Conservation (phyloP, 768 basidiomycete genomes). For the Trametes punicea region DNA sequence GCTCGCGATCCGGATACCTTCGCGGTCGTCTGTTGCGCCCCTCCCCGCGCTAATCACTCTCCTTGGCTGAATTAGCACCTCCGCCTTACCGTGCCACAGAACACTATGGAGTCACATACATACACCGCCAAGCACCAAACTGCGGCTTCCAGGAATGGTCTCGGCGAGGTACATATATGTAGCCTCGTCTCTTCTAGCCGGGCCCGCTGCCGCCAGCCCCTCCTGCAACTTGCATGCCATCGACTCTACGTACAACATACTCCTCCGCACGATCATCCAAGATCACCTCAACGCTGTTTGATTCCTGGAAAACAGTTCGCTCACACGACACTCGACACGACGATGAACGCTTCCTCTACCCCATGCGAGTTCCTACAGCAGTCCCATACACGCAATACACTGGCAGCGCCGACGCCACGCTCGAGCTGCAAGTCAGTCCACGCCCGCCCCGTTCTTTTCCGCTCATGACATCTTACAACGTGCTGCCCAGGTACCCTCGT, state of each 20-base stretch:
- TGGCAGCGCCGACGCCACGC: not conserved
- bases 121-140: not conserved
- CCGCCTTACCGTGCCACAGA: not conserved
- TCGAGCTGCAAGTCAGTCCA: not conserved
- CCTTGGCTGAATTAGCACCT: not conserved
- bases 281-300: not conserved
- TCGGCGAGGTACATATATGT: not conserved
- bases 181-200: not conserved
- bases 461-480: not conserved
- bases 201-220: not conserved
- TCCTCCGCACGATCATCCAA: not conserved
- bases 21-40: not conserved
- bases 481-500: not conserved
- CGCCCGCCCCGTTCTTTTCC: not conserved
- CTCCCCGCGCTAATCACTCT: no score
- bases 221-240: constrained; percentile 3
- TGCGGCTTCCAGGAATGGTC: not conserved
- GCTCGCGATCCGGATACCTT: not conserved
- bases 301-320: not conserved
- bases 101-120: not conserved
- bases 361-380: not conserved
- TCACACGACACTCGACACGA: not conserved
- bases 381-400: not conserved
- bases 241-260: not conserved
- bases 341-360: not conserved